A percentile compares a stretch with the other conserved stretches of the same genome.
Conservation (phyloP, 73 alveolate genomes). For the Tetrahymena thermophila region DNA sequence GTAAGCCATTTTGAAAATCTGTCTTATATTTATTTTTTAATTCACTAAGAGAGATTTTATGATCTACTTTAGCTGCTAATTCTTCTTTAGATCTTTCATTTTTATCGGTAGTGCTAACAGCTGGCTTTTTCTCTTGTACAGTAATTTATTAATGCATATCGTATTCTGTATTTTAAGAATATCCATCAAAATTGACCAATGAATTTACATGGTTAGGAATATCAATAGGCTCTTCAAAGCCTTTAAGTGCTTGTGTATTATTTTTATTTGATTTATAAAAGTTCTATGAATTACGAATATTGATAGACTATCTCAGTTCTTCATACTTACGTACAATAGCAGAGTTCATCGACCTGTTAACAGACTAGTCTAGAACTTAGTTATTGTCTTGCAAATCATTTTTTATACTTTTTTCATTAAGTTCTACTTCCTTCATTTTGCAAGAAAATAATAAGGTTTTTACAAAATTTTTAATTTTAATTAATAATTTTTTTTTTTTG, state of each 20-base stretch:
- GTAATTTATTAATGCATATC: neutral
- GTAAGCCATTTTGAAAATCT: constrained; percentile 8
- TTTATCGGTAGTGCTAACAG: neutral
- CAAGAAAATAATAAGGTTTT: neutral
- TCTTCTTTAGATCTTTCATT: constrained; percentile 2
- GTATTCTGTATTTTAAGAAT: neutral
- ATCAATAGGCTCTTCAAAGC: neutral
- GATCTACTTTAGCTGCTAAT: constrained; percentile 46
- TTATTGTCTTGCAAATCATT: neutral
- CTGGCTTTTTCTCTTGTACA: neutral
- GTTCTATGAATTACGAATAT: neutral
- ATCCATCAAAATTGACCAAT: neutral
- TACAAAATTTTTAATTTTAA: too few species aligned
- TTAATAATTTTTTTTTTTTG: too few species aligned
- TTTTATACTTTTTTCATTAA: too few species aligned
- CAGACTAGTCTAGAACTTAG: neutral
- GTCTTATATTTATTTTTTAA: constrained; percentile 37
- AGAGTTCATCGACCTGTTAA: neutral
- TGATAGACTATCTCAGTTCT: neutral
- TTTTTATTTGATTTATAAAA: neutral
- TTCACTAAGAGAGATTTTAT: constrained; percentile 16
- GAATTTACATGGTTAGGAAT: neutral
- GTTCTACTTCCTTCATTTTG: neutral
- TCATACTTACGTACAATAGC: neutral
- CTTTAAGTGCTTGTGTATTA: neutral